phyloP scores from a whole-genome alignment of 257 asterid species.

The Jasminum sambac region DNA sequence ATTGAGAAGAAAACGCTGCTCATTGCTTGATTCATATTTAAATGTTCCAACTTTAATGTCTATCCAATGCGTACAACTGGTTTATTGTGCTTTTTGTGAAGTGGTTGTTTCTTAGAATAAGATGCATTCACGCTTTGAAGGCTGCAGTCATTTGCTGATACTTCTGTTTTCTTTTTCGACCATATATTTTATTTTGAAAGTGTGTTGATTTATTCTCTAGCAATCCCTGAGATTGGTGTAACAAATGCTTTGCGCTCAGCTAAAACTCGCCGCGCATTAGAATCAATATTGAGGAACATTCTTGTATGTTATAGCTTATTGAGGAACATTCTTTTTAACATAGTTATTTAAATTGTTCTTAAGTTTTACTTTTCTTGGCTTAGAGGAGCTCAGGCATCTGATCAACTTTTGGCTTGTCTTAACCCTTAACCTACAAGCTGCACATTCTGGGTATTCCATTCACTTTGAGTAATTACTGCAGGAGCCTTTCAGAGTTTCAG shows the following conservation, averaged over 20 bases:
- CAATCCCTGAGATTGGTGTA: neutral
- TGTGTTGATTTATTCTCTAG: neutral
- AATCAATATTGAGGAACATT: neutral
- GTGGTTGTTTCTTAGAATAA: neutral
- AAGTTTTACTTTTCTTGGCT: neutral
- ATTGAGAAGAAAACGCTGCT: neutral
- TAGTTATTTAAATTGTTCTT: neutral
- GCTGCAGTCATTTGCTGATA: neutral
- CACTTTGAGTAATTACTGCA: slow-evolving; percentile 33
- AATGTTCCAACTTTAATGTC: neutral
- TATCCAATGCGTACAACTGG: neutral
- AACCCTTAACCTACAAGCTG: slow-evolving; percentile 11
- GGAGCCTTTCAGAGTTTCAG: slow-evolving; percentile 69
- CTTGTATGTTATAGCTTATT: neutral
- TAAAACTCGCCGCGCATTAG: neutral
- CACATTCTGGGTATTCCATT: slow-evolving; percentile 19
- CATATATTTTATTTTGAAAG: neutral
- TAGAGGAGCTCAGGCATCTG: neutral
- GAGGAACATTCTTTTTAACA: neutral
- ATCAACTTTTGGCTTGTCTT: neutral
- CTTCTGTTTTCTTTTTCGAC: neutral
- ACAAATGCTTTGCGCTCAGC: neutral
- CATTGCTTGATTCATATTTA: neutral
- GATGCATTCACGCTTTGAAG: neutral
- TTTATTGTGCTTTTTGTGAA: neutral